These are phyloP conservation scores for Epichloe uncinata DNA, from an alignment of 2,329 filamentous ascomycete species.

Conservation along the genomic window DNA sequence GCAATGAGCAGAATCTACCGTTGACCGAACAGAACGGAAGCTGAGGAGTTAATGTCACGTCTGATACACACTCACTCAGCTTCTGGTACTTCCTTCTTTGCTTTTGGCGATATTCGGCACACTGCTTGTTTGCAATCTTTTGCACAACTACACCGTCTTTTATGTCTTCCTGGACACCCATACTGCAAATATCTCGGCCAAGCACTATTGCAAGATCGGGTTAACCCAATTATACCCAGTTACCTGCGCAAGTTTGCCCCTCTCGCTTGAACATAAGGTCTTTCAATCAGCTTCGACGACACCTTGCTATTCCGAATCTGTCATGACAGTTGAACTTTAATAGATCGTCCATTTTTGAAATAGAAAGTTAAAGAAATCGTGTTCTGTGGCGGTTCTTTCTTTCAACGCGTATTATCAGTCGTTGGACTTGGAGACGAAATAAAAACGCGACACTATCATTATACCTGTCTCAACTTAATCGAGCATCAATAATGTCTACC, in stretches of 20 bases:
- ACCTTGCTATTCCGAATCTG: neutral
- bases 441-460: neutral
- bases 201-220: neutral
- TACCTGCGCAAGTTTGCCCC: neutral
- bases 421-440: neutral
- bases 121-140: neutral
- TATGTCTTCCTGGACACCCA: neutral
- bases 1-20: neutral
- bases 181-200: neutral
- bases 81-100: neutral
- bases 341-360: neutral
- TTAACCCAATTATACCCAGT: neutral
- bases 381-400: neutral
- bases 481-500: slow-evolving; percentile 26
- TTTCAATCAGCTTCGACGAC: neutral
- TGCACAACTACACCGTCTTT: neutral
- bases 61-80: neutral
- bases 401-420: neutral
- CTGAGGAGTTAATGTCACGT: too few relatives aligned
- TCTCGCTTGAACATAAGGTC: neutral
- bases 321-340: too few relatives aligned
- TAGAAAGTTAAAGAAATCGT: neutral
- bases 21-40: neutral
- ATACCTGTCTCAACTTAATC: neutral
- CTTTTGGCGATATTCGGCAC: neutral